Evolutionary conservation across 371 early-diverging fungal genomes (phyloP), one percentile per base, ranked within the genome.

Genomic region (Chytridium lagenaria): DNA sequence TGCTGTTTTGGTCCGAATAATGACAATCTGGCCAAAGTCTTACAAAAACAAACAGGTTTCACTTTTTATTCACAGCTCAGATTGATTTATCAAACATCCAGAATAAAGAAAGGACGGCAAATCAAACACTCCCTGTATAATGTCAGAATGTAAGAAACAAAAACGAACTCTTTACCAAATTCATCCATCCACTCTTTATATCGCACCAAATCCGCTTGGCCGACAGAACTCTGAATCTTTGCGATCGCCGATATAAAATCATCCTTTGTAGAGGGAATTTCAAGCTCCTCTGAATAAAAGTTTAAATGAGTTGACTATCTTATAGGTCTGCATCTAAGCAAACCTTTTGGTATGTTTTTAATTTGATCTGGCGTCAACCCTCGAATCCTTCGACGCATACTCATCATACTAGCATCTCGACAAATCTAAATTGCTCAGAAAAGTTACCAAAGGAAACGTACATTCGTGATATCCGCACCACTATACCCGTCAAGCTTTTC

Each of bases 381-480:
- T 2, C 78, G 77, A 44, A 88, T 87, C 2, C 80, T 64, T 51
- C 80, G 78, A 22, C 89, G 74, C 87, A 88, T 86, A n/a, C 79
- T 71, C 88, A 87, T 87, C 86, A 88, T 85, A 55, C 81, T 69
- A 0, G 88, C 88, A 69, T 88, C 88, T 15, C 88, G 81, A 69
- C 87, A 87, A 28, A 87, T 86, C 86, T 87, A 61, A 38, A 36
- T 16, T 37, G 16, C 33, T n/a, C 7, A 10, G 37, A 68, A 34
- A 22, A 44, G 34, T 39, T n/a, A 52, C 22, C 51, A 30, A 12
- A 31, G 7, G 37, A 28, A 44, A 50, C 50, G 12, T 72, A 86
- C 86, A 73, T 84, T 87, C 1, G 87, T 85, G 28, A 88, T 85
- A 75, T 87, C 89, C 23, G 89, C 86, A 10, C 89, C 89, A 59